Base-by-base conservation (phyloP, 1,139 yeast genomes). In the Chernovozyma aurita region DNA sequence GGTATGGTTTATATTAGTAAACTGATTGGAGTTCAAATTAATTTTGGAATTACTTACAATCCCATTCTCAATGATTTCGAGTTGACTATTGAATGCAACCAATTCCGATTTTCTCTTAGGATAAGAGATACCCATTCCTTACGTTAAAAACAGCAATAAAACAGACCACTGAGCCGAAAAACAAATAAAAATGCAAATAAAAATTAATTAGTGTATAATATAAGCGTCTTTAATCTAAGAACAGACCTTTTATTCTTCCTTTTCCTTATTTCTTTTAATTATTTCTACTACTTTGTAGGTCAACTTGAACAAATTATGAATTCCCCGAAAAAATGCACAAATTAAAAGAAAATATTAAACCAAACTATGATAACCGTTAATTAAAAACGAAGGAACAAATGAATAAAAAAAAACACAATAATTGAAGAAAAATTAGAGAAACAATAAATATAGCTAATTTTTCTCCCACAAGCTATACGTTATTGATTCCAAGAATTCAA, bases 1-100 rank as follows among this genome's bases (percentile, higher is more conserved):
- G 8, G 33, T 31, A 24, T 31, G 18, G n/a, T 22, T 17, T n/a
- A 21, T 26, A 30, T 41, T 40, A 26, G 36, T 36, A 38, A 35
- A 35, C 29, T 44, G 42, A 36, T 36, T 41, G 8, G 43, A 31
- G 30, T 39, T 42, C 13, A 36, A 24, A 13, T 42, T 44, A 18
- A 42, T 35, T 31, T 47, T 46, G 12, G 51, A 36, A 18, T 39
- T 32, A 33, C 33, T 41, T 27, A 35, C 27, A 33, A 35, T 28
- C 4, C 50, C 39, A 16, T 41, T 44, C 21, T 57, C 54, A 29
- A 63, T 57, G 17, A 45, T 31, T 29, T 61, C 66, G 16, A 60
- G 38, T 42, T 64, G 70, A 31, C 44, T 42, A 35, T 43, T 50
- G 46, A 65, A 65, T 3, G 70, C 61, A 22, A 52, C 48, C 27